Conservation (phyloP, 306 rosid species). For the Vigna radiata region DNA sequence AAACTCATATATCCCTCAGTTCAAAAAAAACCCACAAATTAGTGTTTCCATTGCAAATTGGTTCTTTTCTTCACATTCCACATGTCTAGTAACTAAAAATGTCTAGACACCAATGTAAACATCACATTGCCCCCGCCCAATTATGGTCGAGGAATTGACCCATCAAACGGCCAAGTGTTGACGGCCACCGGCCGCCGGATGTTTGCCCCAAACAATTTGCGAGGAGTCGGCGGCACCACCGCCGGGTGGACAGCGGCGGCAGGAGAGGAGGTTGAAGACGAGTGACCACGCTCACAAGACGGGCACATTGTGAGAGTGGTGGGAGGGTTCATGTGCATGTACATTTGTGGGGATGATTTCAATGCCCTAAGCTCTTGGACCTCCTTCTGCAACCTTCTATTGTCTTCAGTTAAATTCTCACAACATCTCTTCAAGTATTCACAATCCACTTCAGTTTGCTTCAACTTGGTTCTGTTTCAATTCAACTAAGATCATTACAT, state of each 20-base stretch:
- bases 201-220: slow-evolving; percentile 21
- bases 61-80: background rate
- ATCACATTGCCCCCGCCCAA: background rate
- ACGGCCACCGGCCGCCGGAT: slow-evolving; percentile 46
- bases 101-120: background rate
- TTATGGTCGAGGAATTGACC: slow-evolving; percentile 29
- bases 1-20: slow-evolving; percentile 8
- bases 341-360: slow-evolving; percentile 73
- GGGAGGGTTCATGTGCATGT: slow-evolving; percentile 87
- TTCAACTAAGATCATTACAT: slow-evolving; percentile 23
- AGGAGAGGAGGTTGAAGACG: slow-evolving; percentile 52
- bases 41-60: background rate
- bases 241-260: slow-evolving; percentile 16
- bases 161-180: slow-evolving; percentile 54
- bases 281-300: slow-evolving; percentile 67
- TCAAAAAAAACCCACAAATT: slow-evolving; percentile 4
- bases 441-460: slow-evolving; percentile 87
- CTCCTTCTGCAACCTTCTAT: slow-evolving; percentile 77
- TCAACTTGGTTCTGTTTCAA: slow-evolving; percentile 72
- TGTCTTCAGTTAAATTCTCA: slow-evolving; percentile 76
- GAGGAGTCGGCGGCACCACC: background rate
- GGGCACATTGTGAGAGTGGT: slow-evolving; percentile 96
- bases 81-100: slow-evolving; percentile 35
- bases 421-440: slow-evolving; percentile 70
- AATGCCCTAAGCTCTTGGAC: slow-evolving; percentile 81